Conservation (phyloP, 2,329 filamentous ascomycete species). For the Pyrenophora teres region DNA sequence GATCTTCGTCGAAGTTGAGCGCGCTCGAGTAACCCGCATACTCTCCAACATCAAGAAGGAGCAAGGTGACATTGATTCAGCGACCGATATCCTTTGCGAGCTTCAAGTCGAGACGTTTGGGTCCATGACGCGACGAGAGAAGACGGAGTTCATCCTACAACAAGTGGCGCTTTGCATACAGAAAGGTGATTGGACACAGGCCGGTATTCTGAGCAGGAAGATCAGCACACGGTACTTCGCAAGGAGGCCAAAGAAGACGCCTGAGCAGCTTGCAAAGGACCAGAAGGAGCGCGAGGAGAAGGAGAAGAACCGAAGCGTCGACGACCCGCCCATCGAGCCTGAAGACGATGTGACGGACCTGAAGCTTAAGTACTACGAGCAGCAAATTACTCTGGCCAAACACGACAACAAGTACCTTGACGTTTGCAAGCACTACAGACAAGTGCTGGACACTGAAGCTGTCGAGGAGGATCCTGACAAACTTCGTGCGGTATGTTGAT, state of each 20-base stretch:
- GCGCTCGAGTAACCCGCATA: constrained; percentile 91
- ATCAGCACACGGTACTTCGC: constrained; percentile 93
- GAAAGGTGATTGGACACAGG: constrained; percentile 94
- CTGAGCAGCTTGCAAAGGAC: constrained; percentile 88
- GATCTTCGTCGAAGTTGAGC: constrained; percentile 99
- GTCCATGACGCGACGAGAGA: constrained; percentile 95
- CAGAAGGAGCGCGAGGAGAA: constrained; percentile 83
- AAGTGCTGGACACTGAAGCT: constrained; percentile 93
- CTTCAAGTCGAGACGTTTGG: constrained; percentile 98
- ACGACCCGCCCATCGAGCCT: constrained; percentile 74
- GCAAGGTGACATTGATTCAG: constrained; percentile 88
- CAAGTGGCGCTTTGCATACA: constrained; percentile 96
- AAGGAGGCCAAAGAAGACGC: constrained; percentile 86
- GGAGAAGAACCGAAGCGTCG: constrained; percentile 77
- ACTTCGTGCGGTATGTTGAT: constrained; percentile 73
- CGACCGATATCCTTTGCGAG: constrained; percentile 92
- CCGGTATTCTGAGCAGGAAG: constrained; percentile 90
- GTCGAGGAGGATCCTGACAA: constrained; percentile 88
- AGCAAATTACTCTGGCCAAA: constrained; percentile 93
- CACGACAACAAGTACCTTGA: constrained; percentile 98
- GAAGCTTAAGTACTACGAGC: constrained; percentile 95
- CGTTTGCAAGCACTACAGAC: constrained; percentile 96
- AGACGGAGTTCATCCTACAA: constrained; percentile 97
- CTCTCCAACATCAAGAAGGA: constrained; percentile 97
- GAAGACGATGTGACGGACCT: constrained; percentile 93